Base-by-base conservation (phyloP, 208 protist species). In the Trichomonas gallinae region DNA sequence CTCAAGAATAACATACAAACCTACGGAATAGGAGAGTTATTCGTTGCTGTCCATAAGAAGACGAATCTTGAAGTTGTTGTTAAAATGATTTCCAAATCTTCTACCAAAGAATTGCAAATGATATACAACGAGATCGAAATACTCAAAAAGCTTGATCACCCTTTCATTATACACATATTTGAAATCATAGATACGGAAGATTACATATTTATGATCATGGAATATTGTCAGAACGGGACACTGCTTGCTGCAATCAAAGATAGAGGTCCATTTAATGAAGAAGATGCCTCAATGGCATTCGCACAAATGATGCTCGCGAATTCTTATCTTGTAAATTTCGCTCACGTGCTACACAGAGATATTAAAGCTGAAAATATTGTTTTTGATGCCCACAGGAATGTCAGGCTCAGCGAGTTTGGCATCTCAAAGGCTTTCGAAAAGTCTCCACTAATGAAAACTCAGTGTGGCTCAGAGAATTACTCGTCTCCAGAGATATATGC, bases 161-260 rank as follows among this genome's bases (percentile, higher is more conserved):
- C 98, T 87, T 97, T 99, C 97, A 98, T 99, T 96, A 99, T 99
- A 42, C 97, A 98, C 87, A 99, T 99, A 97, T 96, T 99, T 58
- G 97, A 98, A 91, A 99, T 98, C 97, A 99, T 99, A 97, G 98
- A 99, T 97, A 99, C 99, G 97, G 96, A 98, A 96, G 98, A 98
- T 72, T 98, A 99, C 97, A 98, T 99, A 36, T 99, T 99, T 97
- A 99, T 99, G 96, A 96, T 99, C 42, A 97, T 99, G 34, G 99
- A 99, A 97, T 97, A 99, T 96, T 99, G 99, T 97, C 48, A 63
- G 1, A 93, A 96, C 40, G 97, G 99, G 97, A 99, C 98, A 17
- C 97, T 99, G 96, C 98, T 99, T 97, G 99, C 99, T 89, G 96
- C 99, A 36, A 97, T 99, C 46, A 99, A 99, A 97, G 97, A 97